Evolutionary conservation across 805 yeast species (phyloP), one percentile per base, ranked within the genome.

Genomic region (Brettanomyces naardenensis): DNA sequence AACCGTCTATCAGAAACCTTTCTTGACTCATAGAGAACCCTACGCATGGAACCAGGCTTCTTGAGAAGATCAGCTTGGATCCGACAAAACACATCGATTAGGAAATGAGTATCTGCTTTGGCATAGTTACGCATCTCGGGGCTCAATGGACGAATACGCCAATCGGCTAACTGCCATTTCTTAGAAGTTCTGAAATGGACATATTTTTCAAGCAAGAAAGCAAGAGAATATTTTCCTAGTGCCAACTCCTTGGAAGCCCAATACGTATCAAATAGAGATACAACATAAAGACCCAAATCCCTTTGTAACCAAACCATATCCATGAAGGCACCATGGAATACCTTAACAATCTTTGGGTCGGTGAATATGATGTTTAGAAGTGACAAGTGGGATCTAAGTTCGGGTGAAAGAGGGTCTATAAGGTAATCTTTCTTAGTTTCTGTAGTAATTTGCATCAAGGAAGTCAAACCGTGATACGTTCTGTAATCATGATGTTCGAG

Each of bases 221-320:
- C 95, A 37, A 92, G 68, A 35, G 96, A 80, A 52, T 81, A 80
- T 51, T 78, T 80, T 5, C 94, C 87, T 41, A 88, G 71, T 0
- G 84, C 84, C n/a, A 92, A 64, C 13, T 73, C 75, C 44, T 74
- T 77, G 0, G 95, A 76, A 0, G 98, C 98, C 61, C 81, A 89
- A 56, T 72, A 90, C 0, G 98, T 92, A 59, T 92, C 99, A 57
- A 92, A 90, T 21, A 92, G 60, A 31, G 89, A 73, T 4, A 92
- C 98, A 5, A 92, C 64, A 51, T 92, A 92, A 7, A 92, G 59
- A 0, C 99, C 99, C 39, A 92, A 68, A 54, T 92, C 98, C 45
- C 97, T 69, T 63, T 92, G 99, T 26, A 92, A 66, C 99, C 99
- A 92, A 32, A 87, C 79, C 4, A 92, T 83, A 66, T 92, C 99